These are phyloP conservation scores for Dryas integrifolia DNA, from an alignment of 331 rosid species.

Conservation along the genomic window DNA sequence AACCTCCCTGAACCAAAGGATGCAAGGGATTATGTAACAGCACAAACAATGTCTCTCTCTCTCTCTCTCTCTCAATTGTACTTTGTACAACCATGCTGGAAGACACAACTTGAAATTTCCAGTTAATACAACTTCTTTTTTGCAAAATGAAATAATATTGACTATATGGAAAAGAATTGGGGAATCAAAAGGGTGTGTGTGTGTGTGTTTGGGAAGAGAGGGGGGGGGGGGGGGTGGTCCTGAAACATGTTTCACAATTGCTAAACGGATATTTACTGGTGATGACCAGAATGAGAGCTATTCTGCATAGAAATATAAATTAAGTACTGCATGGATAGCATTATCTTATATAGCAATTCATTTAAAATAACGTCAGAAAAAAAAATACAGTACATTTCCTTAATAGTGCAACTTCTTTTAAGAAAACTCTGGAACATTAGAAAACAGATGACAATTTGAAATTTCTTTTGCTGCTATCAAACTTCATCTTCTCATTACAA, in stretches of 20 bases:
- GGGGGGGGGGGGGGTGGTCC: background rate
- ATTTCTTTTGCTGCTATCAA: background rate
- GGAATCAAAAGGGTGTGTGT: background rate
- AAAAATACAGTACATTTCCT: background rate
- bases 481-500: background rate
- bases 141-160: background rate
- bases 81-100: background rate
- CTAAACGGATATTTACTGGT: background rate
- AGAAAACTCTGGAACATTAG: background rate
- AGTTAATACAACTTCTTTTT: background rate
- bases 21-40: background rate
- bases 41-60: background rate
- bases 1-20: slow-evolving; percentile 57
- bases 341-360: background rate
- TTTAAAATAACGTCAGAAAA: background rate
- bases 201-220: too few species aligned
- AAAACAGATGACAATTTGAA: background rate
- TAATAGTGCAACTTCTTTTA: background rate
- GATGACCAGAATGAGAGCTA: background rate
- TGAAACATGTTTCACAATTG: background rate
- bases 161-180: background rate
- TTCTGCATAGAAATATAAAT: background rate
- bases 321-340: too few species aligned
- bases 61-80: background rate
- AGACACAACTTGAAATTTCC: background rate